These are phyloP conservation scores for Blastobotrys capitulatus DNA, from an alignment of 1,139 yeast species.

Conservation along the genomic window DNA sequence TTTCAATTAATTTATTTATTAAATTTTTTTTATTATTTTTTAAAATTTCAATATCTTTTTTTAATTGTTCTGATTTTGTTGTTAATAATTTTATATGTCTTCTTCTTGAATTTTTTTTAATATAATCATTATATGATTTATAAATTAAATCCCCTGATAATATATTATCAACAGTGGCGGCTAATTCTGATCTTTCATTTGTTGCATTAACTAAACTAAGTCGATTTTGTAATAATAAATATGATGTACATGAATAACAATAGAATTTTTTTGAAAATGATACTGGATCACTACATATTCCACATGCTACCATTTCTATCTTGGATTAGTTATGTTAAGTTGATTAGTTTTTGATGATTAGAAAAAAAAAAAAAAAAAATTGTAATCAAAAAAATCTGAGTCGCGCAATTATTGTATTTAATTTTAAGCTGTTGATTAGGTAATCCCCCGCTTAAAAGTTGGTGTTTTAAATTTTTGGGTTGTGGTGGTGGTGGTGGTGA, in stretches of 20 bases:
- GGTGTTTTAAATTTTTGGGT: no score
- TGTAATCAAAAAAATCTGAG: not conserved
- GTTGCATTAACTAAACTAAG: slow-evolving; percentile 28
- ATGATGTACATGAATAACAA: slow-evolving; percentile 30
- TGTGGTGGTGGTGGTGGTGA: no score
- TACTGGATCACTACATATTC: slow-evolving; percentile 24
- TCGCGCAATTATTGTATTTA: no score
- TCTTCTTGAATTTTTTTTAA: slow-evolving; percentile 10
- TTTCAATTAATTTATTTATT: slow-evolving; percentile 7
- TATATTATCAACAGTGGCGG: slow-evolving; percentile 12
- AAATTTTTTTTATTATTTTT: slow-evolving; percentile 8
- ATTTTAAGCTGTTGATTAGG: no score
- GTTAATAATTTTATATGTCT: slow-evolving; percentile 12
- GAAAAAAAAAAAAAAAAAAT: not conserved
- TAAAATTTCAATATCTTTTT: slow-evolving; percentile 12
- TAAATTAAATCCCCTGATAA: slow-evolving; percentile 11
- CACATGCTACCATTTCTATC: slow-evolving; percentile 19
- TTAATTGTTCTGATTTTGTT: slow-evolving; percentile 11
- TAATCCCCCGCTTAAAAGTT: no score
- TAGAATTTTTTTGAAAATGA: slow-evolving; percentile 19
- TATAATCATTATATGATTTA: not conserved
- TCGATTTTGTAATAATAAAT: slow-evolving; percentile 24
- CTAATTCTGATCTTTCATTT: slow-evolving; percentile 24
- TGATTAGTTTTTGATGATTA: not conserved
- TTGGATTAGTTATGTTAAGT: no score